These are phyloP conservation scores for Oryza meyeriana DNA, from an alignment of 176 grass and related monocot genomes.

Conservation along the genomic window DNA sequence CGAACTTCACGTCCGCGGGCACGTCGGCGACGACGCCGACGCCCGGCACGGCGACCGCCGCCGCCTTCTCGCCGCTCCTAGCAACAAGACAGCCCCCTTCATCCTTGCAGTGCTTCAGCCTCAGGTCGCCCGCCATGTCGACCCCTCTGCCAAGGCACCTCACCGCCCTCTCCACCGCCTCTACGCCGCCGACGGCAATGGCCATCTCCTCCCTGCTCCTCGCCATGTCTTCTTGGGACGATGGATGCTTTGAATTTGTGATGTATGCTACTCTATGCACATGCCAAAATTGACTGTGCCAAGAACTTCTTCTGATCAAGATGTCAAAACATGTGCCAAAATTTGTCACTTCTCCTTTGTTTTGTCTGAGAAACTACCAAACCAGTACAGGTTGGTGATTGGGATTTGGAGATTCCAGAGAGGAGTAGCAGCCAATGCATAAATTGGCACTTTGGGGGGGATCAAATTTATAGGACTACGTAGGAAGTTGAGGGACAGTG, in stretches of 20 bases:
- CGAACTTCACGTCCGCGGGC: conserved; percentile 64
- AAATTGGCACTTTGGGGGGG: neutral
- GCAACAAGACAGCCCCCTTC: conserved; percentile 43
- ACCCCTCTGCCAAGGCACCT: conserved; percentile 69
- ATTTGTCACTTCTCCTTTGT: neutral
- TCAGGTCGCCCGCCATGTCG: conserved; percentile 69
- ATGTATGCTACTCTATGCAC: neutral
- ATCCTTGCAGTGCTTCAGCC: conserved; percentile 72
- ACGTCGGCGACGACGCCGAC: conserved; percentile 48
- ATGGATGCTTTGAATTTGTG: neutral
- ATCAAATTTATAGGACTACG: neutral
- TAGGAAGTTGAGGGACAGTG: neutral
- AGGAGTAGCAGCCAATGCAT: neutral
- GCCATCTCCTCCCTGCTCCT: conserved; percentile 36
- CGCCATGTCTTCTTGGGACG: conserved; percentile 14
- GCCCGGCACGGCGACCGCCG: conserved; percentile 48
- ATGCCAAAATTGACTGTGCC: neutral
- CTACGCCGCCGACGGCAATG: neutral
- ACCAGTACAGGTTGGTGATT: neutral
- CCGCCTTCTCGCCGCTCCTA: conserved; percentile 40
- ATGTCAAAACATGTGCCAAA: neutral
- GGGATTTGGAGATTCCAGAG: neutral
- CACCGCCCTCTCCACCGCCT: conserved; percentile 45
- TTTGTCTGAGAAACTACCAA: neutral
- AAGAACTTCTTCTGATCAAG: neutral